Conservation (phyloP, 1,284 basidiomycete species). For the Bjerkandera adusta region DNA sequence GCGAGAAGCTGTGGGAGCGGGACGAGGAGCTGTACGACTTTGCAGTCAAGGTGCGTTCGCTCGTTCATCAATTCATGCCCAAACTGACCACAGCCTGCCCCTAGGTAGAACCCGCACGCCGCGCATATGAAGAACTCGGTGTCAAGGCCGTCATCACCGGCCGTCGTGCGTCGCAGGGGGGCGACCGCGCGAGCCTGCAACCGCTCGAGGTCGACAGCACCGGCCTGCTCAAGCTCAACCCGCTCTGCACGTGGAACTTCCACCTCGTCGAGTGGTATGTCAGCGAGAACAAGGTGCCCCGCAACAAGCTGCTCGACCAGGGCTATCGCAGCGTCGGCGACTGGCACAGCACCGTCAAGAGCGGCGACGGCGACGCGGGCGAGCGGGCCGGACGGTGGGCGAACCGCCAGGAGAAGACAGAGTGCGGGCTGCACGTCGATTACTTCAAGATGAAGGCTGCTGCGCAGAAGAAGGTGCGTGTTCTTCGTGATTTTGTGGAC, state of each 20-base stretch:
- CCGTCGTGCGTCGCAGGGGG: slow-evolving; percentile 89
- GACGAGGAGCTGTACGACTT: slow-evolving; percentile 93
- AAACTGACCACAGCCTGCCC: not conserved
- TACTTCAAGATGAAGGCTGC: slow-evolving; percentile 71
- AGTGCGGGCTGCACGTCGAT: slow-evolving; percentile 93
- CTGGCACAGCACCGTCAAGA: slow-evolving; percentile 90
- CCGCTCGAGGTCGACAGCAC: slow-evolving; percentile 92
- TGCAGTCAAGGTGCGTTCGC: slow-evolving; percentile 74
- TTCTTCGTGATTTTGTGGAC: not conserved
- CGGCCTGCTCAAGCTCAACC: slow-evolving; percentile 94
- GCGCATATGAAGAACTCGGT: slow-evolving; percentile 81
- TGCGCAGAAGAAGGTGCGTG: slow-evolving; percentile 34
- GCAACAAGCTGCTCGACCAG: slow-evolving; percentile 85
- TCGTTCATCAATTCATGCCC: not conserved
- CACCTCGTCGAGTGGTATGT: slow-evolving; percentile 85
- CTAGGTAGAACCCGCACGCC: slow-evolving; percentile 89
- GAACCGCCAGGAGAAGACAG: slow-evolving; percentile 84
- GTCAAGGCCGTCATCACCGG: slow-evolving; percentile 94
- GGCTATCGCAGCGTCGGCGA: slow-evolving; percentile 97
- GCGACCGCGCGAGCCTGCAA: slow-evolving; percentile 77
- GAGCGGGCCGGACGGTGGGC: slow-evolving; percentile 94
- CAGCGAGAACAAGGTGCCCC: slow-evolving; percentile 81
- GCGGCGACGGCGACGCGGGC: slow-evolving; percentile 65
- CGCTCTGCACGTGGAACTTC: slow-evolving; percentile 91
- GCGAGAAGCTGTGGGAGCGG: slow-evolving; percentile 83